A percentile compares a stretch with the other conserved stretches of the same genome.
These are phyloP conservation scores for Pythium graminicola DNA, from an alignment of 352 stramenopile genomes.

Conservation along the genomic window DNA sequence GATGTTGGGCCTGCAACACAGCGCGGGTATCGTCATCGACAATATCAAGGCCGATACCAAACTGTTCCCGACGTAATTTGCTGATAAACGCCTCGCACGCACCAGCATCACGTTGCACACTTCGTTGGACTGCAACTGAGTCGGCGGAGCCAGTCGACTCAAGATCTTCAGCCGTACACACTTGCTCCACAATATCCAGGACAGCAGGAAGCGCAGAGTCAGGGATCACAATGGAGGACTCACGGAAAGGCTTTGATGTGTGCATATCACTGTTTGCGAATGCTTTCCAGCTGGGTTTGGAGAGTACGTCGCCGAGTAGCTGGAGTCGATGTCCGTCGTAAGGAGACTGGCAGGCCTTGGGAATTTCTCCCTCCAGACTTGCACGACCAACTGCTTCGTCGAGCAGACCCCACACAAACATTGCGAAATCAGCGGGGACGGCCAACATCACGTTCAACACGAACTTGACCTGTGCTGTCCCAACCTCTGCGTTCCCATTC, in stretches of 20 bases:
- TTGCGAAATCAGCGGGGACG: constrained; percentile 46
- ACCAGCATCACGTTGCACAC: background rate
- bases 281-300: constrained; percentile 6
- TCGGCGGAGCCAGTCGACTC: background rate
- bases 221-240: no score
- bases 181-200: no score
- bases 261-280: background rate
- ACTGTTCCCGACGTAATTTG: constrained; percentile 59
- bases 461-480: constrained; percentile 15
- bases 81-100: constrained; percentile 51
- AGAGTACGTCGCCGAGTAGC: constrained; percentile 7
- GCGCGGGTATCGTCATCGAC: constrained; percentile 44
- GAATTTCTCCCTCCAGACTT: constrained; percentile 5
- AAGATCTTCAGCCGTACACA: no score
- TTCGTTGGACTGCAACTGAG: no score
- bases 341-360: background rate
- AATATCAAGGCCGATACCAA: constrained; percentile 69
- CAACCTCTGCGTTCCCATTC: background rate
- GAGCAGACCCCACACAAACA: constrained; percentile 40
- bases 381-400: constrained; percentile 5
- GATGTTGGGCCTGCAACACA: constrained; percentile 66
- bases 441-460: constrained; percentile 49
- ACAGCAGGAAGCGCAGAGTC: no score
- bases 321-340: constrained; percentile 11
- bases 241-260: background rate